Evolutionary conservation across 768 basidiomycete species (phyloP), one percentile per base, ranked within the genome.

Genomic region (Phanerochaete carnosa): DNA sequence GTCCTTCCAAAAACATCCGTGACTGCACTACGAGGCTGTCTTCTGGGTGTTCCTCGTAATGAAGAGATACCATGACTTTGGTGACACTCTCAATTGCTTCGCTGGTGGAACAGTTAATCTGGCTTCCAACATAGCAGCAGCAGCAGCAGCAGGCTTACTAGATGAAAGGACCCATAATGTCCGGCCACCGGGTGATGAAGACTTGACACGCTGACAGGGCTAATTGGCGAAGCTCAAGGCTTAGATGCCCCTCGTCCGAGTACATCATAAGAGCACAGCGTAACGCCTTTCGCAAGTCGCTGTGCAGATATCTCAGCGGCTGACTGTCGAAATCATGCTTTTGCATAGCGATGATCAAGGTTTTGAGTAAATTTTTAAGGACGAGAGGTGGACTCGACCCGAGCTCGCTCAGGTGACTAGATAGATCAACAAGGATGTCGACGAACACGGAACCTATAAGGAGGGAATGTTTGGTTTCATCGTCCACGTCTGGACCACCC

Each of bases 311-410:
- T 53, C 72, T 76, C 57, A 92, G 74, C 15, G 79, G 71, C 22
- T 65, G 71, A 54, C 79, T 80, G 49, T 85, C 84, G 59, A 92
- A 82, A 67, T 92, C 86, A 61, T 90, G 86, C 74, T 92, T 92
- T 73, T 86, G 85, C 23, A 89, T 79, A 61, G 86, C 76, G 45
- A 90, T 82, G 59, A 87, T 79, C 25, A 90, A 65, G 1, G 81
- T 75, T 73, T 91, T 88, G 46, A 92, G 72, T 45, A 89, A 67
- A 55, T 77, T 80, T 66, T 90, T 89, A 61, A 83, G 69, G 1
- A 80, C 81, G 46, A 84, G 66, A 46, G 83, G 77, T 0, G 89
- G 87, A 6, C 90, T 68, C 16, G 74, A 65, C 12, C 73, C 63
- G 8, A 87, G 65, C 50, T 83, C 76, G 29, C 75, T 71, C 23